These are phyloP conservation scores for Rhynchosporium graminicola DNA, from an alignment of 2,329 filamentous ascomycete genomes.

Conservation along the genomic window DNA sequence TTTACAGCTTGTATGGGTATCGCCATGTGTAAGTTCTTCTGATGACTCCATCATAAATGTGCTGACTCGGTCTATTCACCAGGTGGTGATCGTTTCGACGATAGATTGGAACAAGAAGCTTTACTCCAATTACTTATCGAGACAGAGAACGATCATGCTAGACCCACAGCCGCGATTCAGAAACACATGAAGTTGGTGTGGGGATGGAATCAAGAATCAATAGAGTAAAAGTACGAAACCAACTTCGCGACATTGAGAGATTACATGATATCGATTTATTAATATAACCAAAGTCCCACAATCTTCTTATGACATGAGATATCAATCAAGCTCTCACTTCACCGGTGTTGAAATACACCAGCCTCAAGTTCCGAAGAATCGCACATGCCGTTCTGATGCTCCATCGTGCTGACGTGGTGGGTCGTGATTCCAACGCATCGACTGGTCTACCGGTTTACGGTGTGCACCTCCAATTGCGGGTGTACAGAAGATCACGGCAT, in stretches of 20 bases:
- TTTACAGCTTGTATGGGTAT: constrained; percentile 59
- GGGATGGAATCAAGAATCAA: constrained; percentile 44
- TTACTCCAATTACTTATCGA: constrained; percentile 49
- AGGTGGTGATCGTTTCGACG: constrained; percentile 52
- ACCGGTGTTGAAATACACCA: no score
- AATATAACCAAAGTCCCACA: no score
- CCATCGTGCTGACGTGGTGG: constrained; percentile 6
- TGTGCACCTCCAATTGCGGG: neutral
- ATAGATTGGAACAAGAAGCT: constrained; percentile 49
- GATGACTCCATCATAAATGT: neutral
- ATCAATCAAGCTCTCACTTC: neutral
- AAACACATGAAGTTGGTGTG: constrained; percentile 51
- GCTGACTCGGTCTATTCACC: neutral
- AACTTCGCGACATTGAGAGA: no score
- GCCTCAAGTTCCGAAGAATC: neutral
- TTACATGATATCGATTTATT: no score
- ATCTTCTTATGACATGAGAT: no score
- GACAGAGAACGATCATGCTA: constrained; percentile 53
- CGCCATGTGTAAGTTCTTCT: constrained; percentile 49
- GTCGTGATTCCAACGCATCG: neutral
- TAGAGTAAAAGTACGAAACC: no score
- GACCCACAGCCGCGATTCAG: constrained; percentile 52
- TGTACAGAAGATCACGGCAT: no score
- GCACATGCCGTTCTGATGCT: neutral
- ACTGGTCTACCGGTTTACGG: neutral